Evolutionary conservation across 805 yeast genomes (phyloP), one percentile per base, ranked within the genome.

Genomic region (Wickerhamiella dianesei): DNA sequence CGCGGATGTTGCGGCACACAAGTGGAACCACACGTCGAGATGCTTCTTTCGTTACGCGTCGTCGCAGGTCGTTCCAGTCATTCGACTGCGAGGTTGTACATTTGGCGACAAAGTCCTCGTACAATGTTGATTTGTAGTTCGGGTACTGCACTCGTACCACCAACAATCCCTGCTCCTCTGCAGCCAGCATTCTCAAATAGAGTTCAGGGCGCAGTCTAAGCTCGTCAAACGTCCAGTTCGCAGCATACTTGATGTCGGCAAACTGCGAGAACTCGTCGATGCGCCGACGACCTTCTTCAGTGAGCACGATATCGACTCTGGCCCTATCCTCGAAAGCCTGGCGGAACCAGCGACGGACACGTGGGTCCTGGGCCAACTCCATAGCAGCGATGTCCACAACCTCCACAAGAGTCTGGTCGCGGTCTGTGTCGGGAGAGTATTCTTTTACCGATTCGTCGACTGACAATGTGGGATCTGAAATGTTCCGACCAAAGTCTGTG

Each of bases 181-280:
- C 98, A 58, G 82, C 88, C 44, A 88, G 65, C 95, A 92, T 92
- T 58, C 94, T 75, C 57, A 92, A 69, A 55, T 82, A 85, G 37
- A 82, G 67, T 56, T 86, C 95, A 1, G 98, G 97, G 47, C 76
- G 71, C 36, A 69, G 69, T 4, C 76, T 72, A 58, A 92, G 76
- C 48, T 86, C 86, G n/a, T 74, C 73, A 14, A 88, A 79, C 2
- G 83, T 72, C 60, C 92, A 75, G 64, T 86, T 83, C 48, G 77
- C 73, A 19, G 96, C 94, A 64, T 92, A 92, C 60, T 92, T 92
- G 66, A 92, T 80, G 59, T 86, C 95, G 49, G 83, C 86, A 57
- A 79, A 88, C 2, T 87, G 82, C 46, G 88, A 80, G 54, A 79
- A 80, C 45, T 75, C 79, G 54, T 81, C 92, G 49, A 92, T 89